A percentile compares a stretch with the other conserved stretches of the same genome.
Evolutionary conservation across 148 eudicot genomes (phyloP).

Genomic region (Suaeda aralocaspica): DNA sequence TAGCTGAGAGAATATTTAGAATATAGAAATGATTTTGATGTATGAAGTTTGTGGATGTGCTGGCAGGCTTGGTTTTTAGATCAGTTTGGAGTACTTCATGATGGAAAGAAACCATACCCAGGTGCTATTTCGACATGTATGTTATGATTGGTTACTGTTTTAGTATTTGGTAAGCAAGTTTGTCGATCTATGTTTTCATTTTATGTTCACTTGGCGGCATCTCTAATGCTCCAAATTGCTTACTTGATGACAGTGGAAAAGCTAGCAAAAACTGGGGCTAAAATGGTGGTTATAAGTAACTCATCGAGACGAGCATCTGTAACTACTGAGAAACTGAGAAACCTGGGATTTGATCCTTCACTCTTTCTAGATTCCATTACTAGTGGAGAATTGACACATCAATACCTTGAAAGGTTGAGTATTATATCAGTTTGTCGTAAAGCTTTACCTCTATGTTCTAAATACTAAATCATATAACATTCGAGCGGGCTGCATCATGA

Average conservation of each 20-base stretch:
- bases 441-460: slow-evolving; percentile 3
- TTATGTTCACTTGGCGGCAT: neutral
- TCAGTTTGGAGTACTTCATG: slow-evolving; percentile 97
- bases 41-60: neutral
- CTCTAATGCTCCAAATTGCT: neutral
- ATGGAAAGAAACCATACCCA: slow-evolving; percentile 91
- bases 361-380: slow-evolving; percentile 78
- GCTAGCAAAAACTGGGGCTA: slow-evolving; percentile 71
- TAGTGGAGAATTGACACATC: slow-evolving; percentile 90
- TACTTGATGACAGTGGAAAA: slow-evolving; percentile 61
- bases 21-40: neutral
- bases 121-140: slow-evolving; percentile 83
- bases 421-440: neutral
- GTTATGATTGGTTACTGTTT: slow-evolving; percentile 34
- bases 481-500: neutral
- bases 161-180: slow-evolving; percentile 32
- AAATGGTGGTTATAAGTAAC: slow-evolving; percentile 90
- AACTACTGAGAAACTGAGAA: slow-evolving; percentile 67
- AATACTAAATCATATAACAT: neutral
- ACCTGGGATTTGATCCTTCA: slow-evolving; percentile 90
- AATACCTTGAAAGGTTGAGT: slow-evolving; percentile 62
- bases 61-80: slow-evolving; percentile 90
- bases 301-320: slow-evolving; percentile 88
- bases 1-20: neutral
- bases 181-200: slow-evolving; percentile 6